Conservation (phyloP, 495 filamentous ascomycete genomes). For the Daldinia concentrica region DNA sequence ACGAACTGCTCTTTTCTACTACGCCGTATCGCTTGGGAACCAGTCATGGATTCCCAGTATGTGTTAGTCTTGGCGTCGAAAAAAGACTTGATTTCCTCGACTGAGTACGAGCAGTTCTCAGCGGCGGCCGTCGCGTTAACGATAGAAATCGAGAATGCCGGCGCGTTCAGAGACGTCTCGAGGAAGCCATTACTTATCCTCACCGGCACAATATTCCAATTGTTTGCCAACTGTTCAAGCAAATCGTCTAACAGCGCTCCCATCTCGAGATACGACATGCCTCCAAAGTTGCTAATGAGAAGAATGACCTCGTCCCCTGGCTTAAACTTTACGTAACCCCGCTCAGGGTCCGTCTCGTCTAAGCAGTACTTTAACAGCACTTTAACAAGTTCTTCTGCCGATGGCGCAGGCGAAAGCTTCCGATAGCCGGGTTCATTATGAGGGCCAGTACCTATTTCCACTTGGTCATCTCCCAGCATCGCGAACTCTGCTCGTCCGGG, state of each 20-base stretch:
- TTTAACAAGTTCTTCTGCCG: constrained; percentile 62
- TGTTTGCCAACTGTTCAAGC: constrained; percentile 56
- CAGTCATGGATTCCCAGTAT: constrained; percentile 58
- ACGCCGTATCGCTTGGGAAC: constrained; percentile 50
- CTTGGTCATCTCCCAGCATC: constrained; percentile 55
- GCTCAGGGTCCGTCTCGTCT: constrained; percentile 63
- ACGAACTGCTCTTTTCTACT: constrained; percentile 55
- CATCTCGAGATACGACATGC: constrained; percentile 68
- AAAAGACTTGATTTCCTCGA: constrained; percentile 61
- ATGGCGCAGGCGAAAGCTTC: constrained; percentile 64
- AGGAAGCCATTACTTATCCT: constrained; percentile 63
- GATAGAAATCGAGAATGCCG: constrained; percentile 68
- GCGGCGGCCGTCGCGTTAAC: constrained; percentile 64
- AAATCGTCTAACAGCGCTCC: constrained; percentile 65
- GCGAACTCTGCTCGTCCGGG: constrained; percentile 66
- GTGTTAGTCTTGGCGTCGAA: constrained; percentile 65
- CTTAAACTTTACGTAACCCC: constrained; percentile 67
- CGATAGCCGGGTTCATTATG: constrained; percentile 70
- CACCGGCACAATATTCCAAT: constrained; percentile 59
- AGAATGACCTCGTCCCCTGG: constrained; percentile 63
- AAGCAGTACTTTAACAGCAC: constrained; percentile 63
- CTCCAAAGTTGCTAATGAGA: constrained; percentile 70
- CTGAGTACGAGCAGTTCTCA: constrained; percentile 53
- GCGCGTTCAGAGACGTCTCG: constrained; percentile 70
- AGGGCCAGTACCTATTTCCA: constrained; percentile 68